Conservation (phyloP, 2,329 filamentous ascomycete genomes). For the Xylaria sp. region DNA sequence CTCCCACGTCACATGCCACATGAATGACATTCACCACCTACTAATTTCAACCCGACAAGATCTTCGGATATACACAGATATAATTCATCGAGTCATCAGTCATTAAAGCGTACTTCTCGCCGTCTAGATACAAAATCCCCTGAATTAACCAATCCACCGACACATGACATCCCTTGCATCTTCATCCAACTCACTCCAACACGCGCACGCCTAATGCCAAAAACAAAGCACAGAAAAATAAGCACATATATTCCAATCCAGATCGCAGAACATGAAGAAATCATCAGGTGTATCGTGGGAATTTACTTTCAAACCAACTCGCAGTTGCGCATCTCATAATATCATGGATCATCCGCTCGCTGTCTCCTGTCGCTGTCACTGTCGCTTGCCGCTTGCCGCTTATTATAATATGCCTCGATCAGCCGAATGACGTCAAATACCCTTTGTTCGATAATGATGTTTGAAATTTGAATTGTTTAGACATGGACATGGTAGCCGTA, state of each 20-base stretch:
- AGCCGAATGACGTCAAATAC: neutral
- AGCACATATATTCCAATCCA: conserved; percentile 12
- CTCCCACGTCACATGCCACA: neutral
- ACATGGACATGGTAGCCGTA: neutral
- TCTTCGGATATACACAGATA: neutral
- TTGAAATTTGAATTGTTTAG: neutral
- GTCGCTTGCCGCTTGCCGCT: conserved; percentile 8
- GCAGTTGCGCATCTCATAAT: neutral
- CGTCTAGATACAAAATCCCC: conserved; percentile 34
- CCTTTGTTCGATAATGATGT: neutral
- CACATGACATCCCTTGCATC: conserved; percentile 10
- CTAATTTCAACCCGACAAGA: neutral
- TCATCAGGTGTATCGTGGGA: neutral
- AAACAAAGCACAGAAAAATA: neutral
- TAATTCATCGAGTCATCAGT: conserved; percentile 35
- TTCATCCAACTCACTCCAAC: conserved; percentile 10
- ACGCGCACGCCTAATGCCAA: conserved; percentile 1
- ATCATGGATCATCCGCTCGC: conserved; percentile 7
- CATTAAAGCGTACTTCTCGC: conserved; percentile 23
- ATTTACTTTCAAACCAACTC: neutral
- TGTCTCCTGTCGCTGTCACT: neutral
- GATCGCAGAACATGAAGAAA: conserved; percentile 1
- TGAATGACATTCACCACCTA: neutral
- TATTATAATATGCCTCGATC: conserved; percentile 9
- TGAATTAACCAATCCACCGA: conserved; percentile 8